phyloP scores from a whole-genome alignment of 1,139 yeast genomes.

The Geotrichum candidum region DNA sequence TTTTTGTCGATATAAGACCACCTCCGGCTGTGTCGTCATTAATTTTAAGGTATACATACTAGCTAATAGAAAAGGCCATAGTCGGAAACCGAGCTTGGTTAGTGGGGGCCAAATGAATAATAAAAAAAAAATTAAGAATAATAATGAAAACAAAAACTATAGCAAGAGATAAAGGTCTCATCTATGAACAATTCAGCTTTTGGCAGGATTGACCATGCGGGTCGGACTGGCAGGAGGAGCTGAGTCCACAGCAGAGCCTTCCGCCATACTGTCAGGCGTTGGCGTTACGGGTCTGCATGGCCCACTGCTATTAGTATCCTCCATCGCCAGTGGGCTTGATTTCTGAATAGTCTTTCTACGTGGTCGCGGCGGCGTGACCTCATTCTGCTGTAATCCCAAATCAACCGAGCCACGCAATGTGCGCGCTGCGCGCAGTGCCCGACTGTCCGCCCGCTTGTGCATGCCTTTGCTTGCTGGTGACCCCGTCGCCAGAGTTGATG shows the following conservation, averaged over 20 bases:
- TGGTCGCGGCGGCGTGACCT: conserved; percentile 5
- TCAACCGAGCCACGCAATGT: conserved; percentile 9
- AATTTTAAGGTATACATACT: background rate
- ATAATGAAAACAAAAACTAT: background rate
- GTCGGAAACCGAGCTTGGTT: no score
- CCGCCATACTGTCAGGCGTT: background rate
- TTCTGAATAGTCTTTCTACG: conserved; percentile 8
- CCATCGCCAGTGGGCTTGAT: background rate
- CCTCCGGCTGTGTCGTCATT: background rate
- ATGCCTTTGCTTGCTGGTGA: background rate
- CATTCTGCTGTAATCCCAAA: conserved; percentile 3
- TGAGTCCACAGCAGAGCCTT: background rate
- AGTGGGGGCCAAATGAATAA: background rate
- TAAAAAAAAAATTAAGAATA: background rate
- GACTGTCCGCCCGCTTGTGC: conserved; percentile 7
- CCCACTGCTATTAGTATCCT: background rate
- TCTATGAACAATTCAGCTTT: background rate
- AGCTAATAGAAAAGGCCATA: background rate
- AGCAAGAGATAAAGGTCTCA: background rate
- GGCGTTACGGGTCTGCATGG: background rate
- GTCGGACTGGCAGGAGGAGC: background rate
- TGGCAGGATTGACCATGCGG: background rate
- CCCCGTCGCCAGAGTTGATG: background rate
- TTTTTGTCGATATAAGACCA: background rate
- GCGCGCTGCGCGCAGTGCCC: background rate